A percentile compares a stretch with the other conserved stretches of the same genome.
phyloP scores from a whole-genome alignment of 352 stramenopile species.

The Phytophthora capsici region DNA sequence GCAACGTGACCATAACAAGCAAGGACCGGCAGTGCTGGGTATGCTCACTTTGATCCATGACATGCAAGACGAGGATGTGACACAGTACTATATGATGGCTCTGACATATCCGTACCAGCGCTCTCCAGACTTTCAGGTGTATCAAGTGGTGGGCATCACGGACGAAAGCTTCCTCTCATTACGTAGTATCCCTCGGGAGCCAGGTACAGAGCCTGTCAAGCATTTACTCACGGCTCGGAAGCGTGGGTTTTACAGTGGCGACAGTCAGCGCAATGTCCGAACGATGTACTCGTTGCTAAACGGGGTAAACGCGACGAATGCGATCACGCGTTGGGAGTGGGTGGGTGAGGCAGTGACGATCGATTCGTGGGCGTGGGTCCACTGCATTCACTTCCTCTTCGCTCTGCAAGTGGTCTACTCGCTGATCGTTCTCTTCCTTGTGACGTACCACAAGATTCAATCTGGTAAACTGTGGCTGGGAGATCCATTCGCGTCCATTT shows the following conservation, averaged over 20 bases:
- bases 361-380: constrained; percentile 48
- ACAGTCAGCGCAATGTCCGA: constrained; percentile 35
- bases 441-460: constrained; percentile 35
- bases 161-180: constrained; percentile 25
- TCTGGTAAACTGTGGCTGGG: constrained; percentile 47
- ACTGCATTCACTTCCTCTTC: constrained; percentile 45
- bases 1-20: constrained; percentile 12
- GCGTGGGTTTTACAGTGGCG: constrained; percentile 38
- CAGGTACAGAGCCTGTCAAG: constrained; percentile 27
- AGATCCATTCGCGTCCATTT: constrained; percentile 46
- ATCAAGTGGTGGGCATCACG: constrained; percentile 25
- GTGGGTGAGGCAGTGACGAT: constrained; percentile 16
- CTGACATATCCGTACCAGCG: constrained; percentile 37
- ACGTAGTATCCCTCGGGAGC: constrained; percentile 14
- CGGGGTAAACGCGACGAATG: constrained; percentile 11
- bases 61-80: constrained; percentile 27
- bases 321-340: constrained; percentile 22
- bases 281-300: constrained; percentile 27
- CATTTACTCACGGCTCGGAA: constrained; percentile 30
- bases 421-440: constrained; percentile 32
- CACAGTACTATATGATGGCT: constrained; percentile 31
- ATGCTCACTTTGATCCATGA: constrained; percentile 35
- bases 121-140: constrained; percentile 36
- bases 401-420: constrained; percentile 31
- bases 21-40: constrained; percentile 26